Evolutionary conservation across 2,329 filamentous ascomycete genomes (phyloP), one percentile per base, ranked within the genome.

Genomic region (Trichoderma breve): DNA sequence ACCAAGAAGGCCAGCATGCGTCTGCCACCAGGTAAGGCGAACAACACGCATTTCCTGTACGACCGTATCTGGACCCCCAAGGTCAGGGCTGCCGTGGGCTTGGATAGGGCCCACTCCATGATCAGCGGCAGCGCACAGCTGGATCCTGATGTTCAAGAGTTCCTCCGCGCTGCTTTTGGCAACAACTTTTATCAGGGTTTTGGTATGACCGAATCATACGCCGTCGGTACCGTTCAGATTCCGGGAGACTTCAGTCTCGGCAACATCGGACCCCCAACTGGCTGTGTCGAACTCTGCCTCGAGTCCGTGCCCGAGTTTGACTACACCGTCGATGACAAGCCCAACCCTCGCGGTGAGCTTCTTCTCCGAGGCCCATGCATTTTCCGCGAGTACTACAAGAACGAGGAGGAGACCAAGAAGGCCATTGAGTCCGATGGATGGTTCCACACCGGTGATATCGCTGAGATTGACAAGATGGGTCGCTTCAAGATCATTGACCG

Each of bases 381-480:
- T 70, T 98, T 98, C 87, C 85, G 84, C 67, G 93, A 94, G 80
- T 99, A 99, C 84, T 95, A 91, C 86, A 94, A 93, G 84, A 97
- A 97, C 82, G 87, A 90, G 0, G 94, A 92, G 74, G 95, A 98
- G 86, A 98, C 95, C 1, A 83, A 85, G 72, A 96, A 96, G 83
- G 86, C 91, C 0, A 86, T 98, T 60, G 93, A 95, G 9, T 85
- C 91, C 36, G 94, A 98, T 75, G 96, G 96, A 73, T 99, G 96
- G 96, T 98, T 99, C 88, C 92, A 93, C 80, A 98, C 94, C 0
- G 96, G 96, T 70, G 96, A 99, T 78, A 95, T 99, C 75, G 93
- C 90, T 78, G 89, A 91, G 74, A 86, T 99, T 28, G 96, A 99
- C 82, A 90, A 90, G 76, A 82, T 93, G 79, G 96, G 96, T 74